Base-by-base conservation (phyloP, 495 filamentous ascomycete species). In the Polyplosphaeria fusca region DNA sequence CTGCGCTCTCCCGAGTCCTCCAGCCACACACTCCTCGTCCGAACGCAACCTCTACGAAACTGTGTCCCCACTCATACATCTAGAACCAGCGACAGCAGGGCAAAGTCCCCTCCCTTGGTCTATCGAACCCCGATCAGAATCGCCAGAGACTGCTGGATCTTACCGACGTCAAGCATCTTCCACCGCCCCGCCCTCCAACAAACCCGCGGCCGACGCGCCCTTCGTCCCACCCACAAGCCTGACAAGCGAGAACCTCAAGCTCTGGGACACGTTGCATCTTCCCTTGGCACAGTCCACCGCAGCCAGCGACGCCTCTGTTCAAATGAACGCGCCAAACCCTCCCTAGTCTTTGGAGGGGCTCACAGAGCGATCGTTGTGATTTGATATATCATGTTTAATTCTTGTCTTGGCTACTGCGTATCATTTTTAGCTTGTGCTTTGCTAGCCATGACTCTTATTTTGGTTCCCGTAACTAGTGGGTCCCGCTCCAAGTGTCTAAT, bases 1-100 rank as follows among this genome's bases (percentile, higher is more conserved):
- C 49, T 41, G 49, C 49, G 49, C 49, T 52, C 49, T 52, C 43
- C 49, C 22, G n/a, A n/a, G n/a, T n/a, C n/a, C n/a, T n/a, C n/a
- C n/a, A 43, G 35, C 38, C n/a, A 41, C 49, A 16, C 49, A 18
- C 45, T 47, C 45, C 3, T 30, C 22, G 3, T 26, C 45, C 45
- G 24, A 47, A 47, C 45, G 32, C 27, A 47, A 14, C 45, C 26
- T 47, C 45, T 47, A 42, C 49, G 49, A 52, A 52, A 38, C 49
- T 25, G 22, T 25, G 43, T 52, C 35, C 43, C 49, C 37, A 22
- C 49, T 26, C 49, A 27, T 42, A 41, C 19, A 24, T 52, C 49
- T 25, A 52, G 49, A 43, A 23, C 20, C 35, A 52, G 35, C 22
- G 22, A 22, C 22, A 18, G 35, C 37, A 9, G 13, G 30, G 35